Conservation (phyloP, 306 rosid species). For the Begonia masoniana region DNA sequence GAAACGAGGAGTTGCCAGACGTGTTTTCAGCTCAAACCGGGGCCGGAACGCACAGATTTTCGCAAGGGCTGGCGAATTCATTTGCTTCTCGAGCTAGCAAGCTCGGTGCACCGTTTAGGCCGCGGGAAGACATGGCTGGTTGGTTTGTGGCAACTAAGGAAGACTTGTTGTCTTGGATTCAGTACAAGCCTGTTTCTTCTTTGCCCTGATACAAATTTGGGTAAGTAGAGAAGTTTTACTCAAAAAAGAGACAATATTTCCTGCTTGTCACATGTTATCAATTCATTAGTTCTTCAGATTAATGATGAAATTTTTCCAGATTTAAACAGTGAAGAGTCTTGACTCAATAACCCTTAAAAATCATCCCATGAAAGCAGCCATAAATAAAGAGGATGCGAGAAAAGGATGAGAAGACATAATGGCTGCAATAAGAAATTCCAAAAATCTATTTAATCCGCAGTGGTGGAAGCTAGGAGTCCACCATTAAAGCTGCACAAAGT, state of each 20-base stretch:
- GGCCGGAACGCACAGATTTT: slow-evolving; percentile 63
- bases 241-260: not conserved
- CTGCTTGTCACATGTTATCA: not conserved
- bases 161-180: slow-evolving; percentile 71
- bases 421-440: not conserved
- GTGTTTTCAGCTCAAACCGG: slow-evolving; percentile 72
- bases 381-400: no score
- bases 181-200: not conserved
- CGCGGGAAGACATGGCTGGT: slow-evolving; percentile 61
- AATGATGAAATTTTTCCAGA: no score
- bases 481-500: not conserved
- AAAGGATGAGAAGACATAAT: no score
- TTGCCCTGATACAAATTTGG: not conserved
- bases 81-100: slow-evolving; percentile 65
- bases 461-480: not conserved
- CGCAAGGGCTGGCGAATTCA: slow-evolving; percentile 70
- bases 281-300: no score
- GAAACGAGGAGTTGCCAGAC: slow-evolving; percentile 46
- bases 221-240: no score
- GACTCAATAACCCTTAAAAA: no score
- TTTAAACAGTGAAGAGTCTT: no score
- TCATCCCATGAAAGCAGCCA: no score
- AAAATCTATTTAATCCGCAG: not conserved
- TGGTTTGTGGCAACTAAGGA: slow-evolving; percentile 62
- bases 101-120: slow-evolving; percentile 63